Conservation (phyloP, 1,284 basidiomycete genomes). For the Xerocomus nothofagi region DNA sequence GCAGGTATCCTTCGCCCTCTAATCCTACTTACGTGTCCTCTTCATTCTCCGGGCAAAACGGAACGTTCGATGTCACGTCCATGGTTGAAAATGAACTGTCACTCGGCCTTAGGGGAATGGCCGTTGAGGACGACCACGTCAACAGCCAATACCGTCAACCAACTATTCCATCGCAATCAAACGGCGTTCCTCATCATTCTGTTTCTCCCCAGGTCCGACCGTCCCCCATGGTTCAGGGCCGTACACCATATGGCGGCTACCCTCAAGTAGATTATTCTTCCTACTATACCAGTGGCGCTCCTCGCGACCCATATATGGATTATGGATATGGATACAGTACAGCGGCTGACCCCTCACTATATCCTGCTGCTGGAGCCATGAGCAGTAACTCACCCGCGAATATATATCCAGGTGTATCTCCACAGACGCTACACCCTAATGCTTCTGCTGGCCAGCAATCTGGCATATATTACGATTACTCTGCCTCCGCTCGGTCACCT, state of each 20-base stretch:
- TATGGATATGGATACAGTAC: conserved; percentile 56
- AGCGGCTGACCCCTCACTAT: conserved; percentile 51
- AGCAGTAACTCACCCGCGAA: conserved; percentile 43
- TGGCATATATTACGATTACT: conserved; percentile 61
- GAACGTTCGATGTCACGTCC: conserved; percentile 46
- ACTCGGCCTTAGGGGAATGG: conserved; percentile 62
- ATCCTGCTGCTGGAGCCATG: conserved; percentile 45
- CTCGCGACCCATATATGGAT: conserved; percentile 49
- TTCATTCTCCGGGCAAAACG: conserved; percentile 36
- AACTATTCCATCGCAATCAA: conserved; percentile 23
- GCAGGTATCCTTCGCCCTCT: conserved; percentile 49
- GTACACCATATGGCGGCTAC: conserved; percentile 51
- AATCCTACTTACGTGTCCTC: conserved; percentile 40
- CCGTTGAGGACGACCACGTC: conserved; percentile 60
- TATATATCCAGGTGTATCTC: conserved; percentile 49
- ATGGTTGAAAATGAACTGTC: conserved; percentile 55
- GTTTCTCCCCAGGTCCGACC: conserved; percentile 38
- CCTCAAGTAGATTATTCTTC: conserved; percentile 55
- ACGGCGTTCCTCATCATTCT: conserved; percentile 25
- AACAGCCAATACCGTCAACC: conserved; percentile 35
- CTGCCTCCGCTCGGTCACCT: conserved; percentile 45
- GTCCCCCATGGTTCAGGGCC: conserved; percentile 44
- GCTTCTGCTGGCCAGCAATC: conserved; percentile 49
- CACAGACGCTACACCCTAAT: conserved; percentile 48
- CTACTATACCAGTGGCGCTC: conserved; percentile 52